phyloP scores from a whole-genome alignment of 768 basidiomycete species.

The Candolleomyces eurysporus region DNA sequence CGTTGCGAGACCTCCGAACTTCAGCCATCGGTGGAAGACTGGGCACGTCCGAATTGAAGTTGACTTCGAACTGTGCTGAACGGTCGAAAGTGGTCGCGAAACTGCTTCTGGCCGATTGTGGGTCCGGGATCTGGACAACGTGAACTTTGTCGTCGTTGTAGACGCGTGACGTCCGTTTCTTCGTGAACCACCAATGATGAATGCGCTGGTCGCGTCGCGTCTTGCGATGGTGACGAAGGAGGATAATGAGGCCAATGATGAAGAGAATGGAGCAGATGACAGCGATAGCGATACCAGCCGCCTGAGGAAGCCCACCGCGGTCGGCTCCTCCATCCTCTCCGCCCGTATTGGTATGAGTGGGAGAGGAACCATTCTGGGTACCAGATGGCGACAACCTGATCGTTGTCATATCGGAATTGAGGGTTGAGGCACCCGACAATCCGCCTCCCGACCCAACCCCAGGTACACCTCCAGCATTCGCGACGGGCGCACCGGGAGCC shows the following conservation, averaged over 20 bases:
- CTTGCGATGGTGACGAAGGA: conserved; percentile 46
- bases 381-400: background rate
- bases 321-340: background rate
- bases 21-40: conserved; percentile 56
- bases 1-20: conserved; percentile 36
- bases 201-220: conserved; percentile 41
- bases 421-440: background rate
- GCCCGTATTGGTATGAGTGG: background rate
- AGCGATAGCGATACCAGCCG: conserved; percentile 44
- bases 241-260: conserved; percentile 36
- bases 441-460: background rate
- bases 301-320: conserved; percentile 2
- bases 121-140: conserved; percentile 13
- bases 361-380: conserved; percentile 31
- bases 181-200: conserved; percentile 44
- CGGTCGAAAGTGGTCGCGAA: conserved; percentile 64
- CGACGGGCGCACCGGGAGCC: background rate
- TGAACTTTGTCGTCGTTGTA: conserved; percentile 22
- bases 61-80: conserved; percentile 20
- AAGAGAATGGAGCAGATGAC: conserved; percentile 38
- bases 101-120: conserved; percentile 49
- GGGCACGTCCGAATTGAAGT: conserved; percentile 27
- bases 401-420: background rate
- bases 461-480: background rate
- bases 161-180: conserved; percentile 19